Conservation (phyloP, 768 basidiomycete species). For the Boletus patriciae region DNA sequence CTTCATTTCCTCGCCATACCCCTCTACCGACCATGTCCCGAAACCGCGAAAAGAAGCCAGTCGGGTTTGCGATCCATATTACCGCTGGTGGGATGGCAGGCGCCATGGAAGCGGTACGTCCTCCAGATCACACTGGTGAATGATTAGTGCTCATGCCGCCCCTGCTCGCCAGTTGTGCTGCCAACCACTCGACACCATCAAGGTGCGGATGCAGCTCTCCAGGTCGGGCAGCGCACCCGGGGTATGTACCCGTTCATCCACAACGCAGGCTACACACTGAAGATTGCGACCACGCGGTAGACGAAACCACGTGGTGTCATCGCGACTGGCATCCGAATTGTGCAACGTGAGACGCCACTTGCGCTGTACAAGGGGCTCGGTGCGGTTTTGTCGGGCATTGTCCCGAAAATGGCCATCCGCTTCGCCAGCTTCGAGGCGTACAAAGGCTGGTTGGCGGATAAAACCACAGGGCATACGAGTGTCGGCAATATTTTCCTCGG, state of each 20-base stretch:
- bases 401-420: conserved; percentile 99
- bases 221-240: conserved; percentile 75
- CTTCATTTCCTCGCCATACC: background rate
- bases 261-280: background rate
- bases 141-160: background rate
- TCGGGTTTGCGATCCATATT: conserved; percentile 86
- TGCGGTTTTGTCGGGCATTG: conserved; percentile 93
- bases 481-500: conserved; percentile 85
- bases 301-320: conserved; percentile 90
- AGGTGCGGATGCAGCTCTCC: conserved; percentile 99
- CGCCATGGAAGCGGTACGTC: conserved; percentile 82
- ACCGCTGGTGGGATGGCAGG: conserved; percentile 95
- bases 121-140: background rate
- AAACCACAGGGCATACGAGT: conserved; percentile 74
- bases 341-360: conserved; percentile 87
- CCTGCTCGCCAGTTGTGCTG: conserved; percentile 57
- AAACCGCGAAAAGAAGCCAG: conserved; percentile 66
- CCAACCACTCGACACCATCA: conserved; percentile 97
- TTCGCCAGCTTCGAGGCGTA: conserved; percentile 98
- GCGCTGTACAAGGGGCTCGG: conserved; percentile 98
- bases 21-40: conserved; percentile 46
- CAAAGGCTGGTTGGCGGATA: conserved; percentile 77
- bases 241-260: conserved; percentile 50
- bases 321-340: conserved; percentile 86
- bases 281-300: conserved; percentile 42